Evolutionary conservation across 306 rosid genomes (phyloP).

Genomic region (Coriaria nepalensis): DNA sequence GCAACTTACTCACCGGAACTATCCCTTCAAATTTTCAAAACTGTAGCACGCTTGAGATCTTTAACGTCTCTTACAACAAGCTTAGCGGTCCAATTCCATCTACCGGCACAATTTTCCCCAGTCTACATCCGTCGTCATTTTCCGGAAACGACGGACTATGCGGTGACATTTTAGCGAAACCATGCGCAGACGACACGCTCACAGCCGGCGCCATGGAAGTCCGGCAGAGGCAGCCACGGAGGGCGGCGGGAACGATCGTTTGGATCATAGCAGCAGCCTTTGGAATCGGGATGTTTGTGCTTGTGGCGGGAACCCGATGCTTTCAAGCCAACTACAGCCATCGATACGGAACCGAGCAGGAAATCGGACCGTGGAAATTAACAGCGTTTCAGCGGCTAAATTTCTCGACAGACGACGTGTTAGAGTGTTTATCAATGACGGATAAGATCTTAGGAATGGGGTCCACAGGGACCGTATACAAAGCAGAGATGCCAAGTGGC

Average conservation of each 20-base stretch:
- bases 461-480: slow-evolving; percentile 71
- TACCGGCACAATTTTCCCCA: slow-evolving; percentile 40
- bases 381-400: slow-evolving; percentile 83
- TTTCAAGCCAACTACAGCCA: slow-evolving; percentile 57
- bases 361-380: slow-evolving; percentile 70
- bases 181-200: slow-evolving; percentile 33
- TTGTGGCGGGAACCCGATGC: slow-evolving; percentile 77
- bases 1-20: slow-evolving; percentile 63
- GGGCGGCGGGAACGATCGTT: slow-evolving; percentile 68
- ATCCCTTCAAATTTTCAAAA: slow-evolving; percentile 78
- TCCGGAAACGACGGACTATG: slow-evolving; percentile 68
- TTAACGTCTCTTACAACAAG: slow-evolving; percentile 62
- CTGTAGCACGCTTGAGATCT: slow-evolving; percentile 52
- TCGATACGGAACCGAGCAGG: slow-evolving; percentile 22
- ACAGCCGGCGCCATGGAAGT: slow-evolving; percentile 22
- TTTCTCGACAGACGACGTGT: slow-evolving; percentile 81
- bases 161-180: slow-evolving; percentile 46
- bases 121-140: slow-evolving; percentile 64
- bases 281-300: slow-evolving; percentile 68
- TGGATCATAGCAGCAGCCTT: slow-evolving; percentile 89
- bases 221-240: slow-evolving; percentile 37
- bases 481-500: slow-evolving; percentile 88
- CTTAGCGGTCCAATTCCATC: slow-evolving; percentile 76
- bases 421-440: slow-evolving; percentile 59
- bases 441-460: slow-evolving; percentile 84